Base-by-base conservation (phyloP, 164 flowering plant species). In the Macadamia integrifolia region DNA sequence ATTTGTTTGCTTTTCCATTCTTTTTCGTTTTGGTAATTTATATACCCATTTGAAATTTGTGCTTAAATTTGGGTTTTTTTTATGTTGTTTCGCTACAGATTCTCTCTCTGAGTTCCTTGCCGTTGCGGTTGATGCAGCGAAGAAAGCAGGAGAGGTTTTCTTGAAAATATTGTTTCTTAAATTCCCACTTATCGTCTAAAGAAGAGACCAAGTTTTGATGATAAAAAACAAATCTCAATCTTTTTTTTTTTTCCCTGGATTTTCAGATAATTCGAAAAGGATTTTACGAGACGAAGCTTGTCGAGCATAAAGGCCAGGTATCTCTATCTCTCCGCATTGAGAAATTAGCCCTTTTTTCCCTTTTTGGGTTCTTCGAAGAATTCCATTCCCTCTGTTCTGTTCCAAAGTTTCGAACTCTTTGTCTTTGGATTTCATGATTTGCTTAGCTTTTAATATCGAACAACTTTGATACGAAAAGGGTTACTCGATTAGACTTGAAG, bases 251-350 rank as follows among this genome's bases (percentile, higher is more conserved):
- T 56, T 31, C 15, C 10, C 32, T 48, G 10, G 32, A 42, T 63
- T n/a, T 52, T 57, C 78, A 92, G 98, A 71, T 88, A 23, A 93
- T 93, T 70, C 86, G 89, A 2, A 67, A 72, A 35, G 97, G 94
- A 13, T 93, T 93, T 71, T 81, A 88, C 66, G 72, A 74, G 79
- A 84, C 83, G 64, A 91, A 93, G 82, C 71, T 80, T 69, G 87
- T 93, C 62, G 97, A 91, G 80, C 94, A 88, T 61, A 93, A 93
- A 79, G 96, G 98, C 74, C 81, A 62, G 90, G 98, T 92, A 60
- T 28, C 15, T 14, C 28, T 67, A 60, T 28, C 15, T 14, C 28
- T 67, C 14, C 3, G 2, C n/a, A 17, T 46, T 6, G 5, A 28
- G 11, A 11, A 71, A 1, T 14, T 66, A 8, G 3, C 49, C 30